Evolutionary conservation across 495 filamentous ascomycete genomes (phyloP), one percentile per base, ranked within the genome.

Genomic region (Platismatia glauca): DNA sequence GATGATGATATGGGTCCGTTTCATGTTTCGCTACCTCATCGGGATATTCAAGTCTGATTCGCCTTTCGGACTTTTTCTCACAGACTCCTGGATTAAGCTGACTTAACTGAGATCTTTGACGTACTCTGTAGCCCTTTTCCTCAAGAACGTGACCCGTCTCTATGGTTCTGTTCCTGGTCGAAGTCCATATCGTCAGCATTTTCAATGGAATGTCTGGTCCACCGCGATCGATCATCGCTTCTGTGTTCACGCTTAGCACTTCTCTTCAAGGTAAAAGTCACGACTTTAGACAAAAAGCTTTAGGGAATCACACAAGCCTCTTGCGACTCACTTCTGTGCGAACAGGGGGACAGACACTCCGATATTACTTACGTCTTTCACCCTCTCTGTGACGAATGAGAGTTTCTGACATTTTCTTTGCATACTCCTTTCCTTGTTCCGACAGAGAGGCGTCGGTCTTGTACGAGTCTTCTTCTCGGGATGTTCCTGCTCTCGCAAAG

Each of bases 21-120:
- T 96, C 89, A 71, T 99, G 94, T 77, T 93, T 96, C 57, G 82
- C 77, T 35, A 96, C 90, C 71, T 99, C 95, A 22, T 95, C 88
- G 1, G 93, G 88, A 69, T 88, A 96, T 58, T 91, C 79, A 67
- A 79, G 71, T 61, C 89, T 83, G 63, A 99, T 95, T 43, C 79
- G 83, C n/a, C 74, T 80, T 73, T 97, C 90, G 15, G 83, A 84
- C 76, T 96, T 86, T 72, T 90, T 90, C 78, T 97, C 94, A 68
- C 91, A 95, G 24, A 97, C 89, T 3, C 95, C 95, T 9, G 93
- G 93, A 69, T 99, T 96, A 66, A 99, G 80, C 73, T 97, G 90
- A 66, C 90, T 95, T 87, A 99, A 88, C 73, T 99, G 93, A 50
- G 90, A 89, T 50, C 92, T 84, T 70, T 97, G 92, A 37, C 89